Evolutionary conservation across 2,329 filamentous ascomycete genomes (phyloP).

Genomic region (Xylariaceae sp.): DNA sequence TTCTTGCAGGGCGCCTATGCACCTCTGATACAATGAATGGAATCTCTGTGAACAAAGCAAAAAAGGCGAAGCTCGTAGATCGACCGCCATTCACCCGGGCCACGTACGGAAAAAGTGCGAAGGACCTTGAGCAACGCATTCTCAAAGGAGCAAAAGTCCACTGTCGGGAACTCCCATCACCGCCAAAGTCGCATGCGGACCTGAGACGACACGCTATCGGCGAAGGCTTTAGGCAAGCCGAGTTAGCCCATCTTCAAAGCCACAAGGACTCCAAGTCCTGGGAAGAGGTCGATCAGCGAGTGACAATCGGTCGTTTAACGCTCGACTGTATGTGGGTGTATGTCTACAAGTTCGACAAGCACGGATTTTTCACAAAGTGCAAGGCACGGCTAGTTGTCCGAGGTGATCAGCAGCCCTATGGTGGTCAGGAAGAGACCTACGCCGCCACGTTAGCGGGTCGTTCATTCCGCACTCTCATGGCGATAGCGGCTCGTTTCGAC

Average conservation of each 20-base stretch:
- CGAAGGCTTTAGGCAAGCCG: too few relatives aligned
- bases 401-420: background rate
- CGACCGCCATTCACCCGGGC: too few relatives aligned
- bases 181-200: too few relatives aligned
- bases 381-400: conserved; percentile 1
- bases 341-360: conserved; percentile 3
- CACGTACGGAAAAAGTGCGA: too few relatives aligned
- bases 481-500: background rate
- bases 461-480: background rate
- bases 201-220: too few relatives aligned
- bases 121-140: too few relatives aligned
- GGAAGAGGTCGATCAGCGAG: background rate
- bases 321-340: conserved; percentile 8
- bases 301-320: background rate
- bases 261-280: background rate
- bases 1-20: too few relatives aligned
- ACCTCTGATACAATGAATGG: too few relatives aligned
- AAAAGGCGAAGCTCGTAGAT: too few relatives aligned
- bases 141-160: too few relatives aligned
- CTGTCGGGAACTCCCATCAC: too few relatives aligned
- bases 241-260: background rate
- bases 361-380: background rate
- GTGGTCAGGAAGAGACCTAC: background rate
- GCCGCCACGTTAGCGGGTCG: background rate
- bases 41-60: too few relatives aligned